Percentiles rank a stretch among this genome's conserved stretches.
These are phyloP conservation scores for Yamadazyma oceani DNA, from an alignment of 1,139 yeast species.

Conservation along the genomic window DNA sequence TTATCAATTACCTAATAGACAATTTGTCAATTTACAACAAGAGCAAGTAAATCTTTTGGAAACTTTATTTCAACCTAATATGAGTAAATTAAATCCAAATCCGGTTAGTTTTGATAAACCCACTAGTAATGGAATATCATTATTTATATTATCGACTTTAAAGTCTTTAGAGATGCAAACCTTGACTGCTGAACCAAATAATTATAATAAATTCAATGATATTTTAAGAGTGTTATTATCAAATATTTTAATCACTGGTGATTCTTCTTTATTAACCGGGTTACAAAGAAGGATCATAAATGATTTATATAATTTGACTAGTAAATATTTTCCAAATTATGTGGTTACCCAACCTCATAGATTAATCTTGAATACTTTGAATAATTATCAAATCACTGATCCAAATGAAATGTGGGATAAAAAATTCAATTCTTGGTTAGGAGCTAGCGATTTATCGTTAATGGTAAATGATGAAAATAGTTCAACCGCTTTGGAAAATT, in stretches of 20 bases:
- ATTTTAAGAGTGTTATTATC: constrained; percentile 45
- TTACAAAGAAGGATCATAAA: constrained; percentile 60
- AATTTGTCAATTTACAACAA: constrained; percentile 36
- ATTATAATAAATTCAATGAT: constrained; percentile 37
- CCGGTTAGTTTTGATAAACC: constrained; percentile 38
- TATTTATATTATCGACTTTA: constrained; percentile 38
- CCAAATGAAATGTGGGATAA: constrained; percentile 50
- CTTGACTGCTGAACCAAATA: constrained; percentile 26
- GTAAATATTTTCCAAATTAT: constrained; percentile 51
- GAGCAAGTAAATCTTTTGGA: constrained; percentile 50
- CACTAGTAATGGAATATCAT: constrained; percentile 41
- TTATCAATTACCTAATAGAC: constrained; percentile 51
- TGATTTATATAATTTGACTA: constrained; percentile 51
- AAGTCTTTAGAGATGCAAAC: constrained; percentile 36
- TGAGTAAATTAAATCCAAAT: constrained; percentile 32
- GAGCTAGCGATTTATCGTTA: constrained; percentile 63
- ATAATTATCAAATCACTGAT: constrained; percentile 28
- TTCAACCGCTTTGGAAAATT: constrained; percentile 48
- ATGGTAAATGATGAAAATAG: constrained; percentile 43
- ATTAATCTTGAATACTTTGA: constrained; percentile 21
- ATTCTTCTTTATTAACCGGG: constrained; percentile 59
- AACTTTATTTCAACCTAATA: constrained; percentile 55
- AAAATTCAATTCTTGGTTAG: constrained; percentile 62
- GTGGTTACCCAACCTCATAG: constrained; percentile 24
- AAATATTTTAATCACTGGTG: constrained; percentile 70